These are phyloP conservation scores for Salvia splendens DNA, from an alignment of 257 asterid genomes.

Conservation along the genomic window DNA sequence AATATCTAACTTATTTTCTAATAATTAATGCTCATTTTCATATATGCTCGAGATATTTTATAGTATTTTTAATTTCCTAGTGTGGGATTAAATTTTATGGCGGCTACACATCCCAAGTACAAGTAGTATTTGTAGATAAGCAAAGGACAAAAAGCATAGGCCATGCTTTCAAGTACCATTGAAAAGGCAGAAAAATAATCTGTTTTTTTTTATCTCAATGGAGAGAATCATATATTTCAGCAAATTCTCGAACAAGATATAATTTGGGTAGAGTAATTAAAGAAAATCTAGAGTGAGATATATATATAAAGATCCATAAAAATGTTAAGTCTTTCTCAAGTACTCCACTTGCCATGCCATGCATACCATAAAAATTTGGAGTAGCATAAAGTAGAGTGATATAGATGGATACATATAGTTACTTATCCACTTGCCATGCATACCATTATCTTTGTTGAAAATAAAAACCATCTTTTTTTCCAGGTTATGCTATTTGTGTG, in stretches of 20 bases:
- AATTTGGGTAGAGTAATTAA: conserved; percentile 27
- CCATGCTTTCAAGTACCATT: no score
- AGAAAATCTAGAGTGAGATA: conserved; percentile 20
- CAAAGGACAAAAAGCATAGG: no score
- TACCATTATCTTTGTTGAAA: conserved; percentile 13
- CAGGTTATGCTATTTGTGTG: neutral
- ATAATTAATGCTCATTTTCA: no score
- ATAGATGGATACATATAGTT: neutral
- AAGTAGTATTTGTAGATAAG: no score
- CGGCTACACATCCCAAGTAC: no score
- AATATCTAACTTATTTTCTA: no score
- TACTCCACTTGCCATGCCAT: no score
- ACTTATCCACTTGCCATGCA: conserved; percentile 25
- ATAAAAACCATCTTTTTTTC: neutral
- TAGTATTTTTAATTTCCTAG: no score
- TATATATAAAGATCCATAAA: conserved; percentile 6
- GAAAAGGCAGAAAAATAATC: conserved; percentile 9
- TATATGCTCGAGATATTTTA: no score
- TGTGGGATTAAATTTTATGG: no score
- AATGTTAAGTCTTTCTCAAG: conserved; percentile 10
- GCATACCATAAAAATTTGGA: no score
- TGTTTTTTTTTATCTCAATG: conserved; percentile 17
- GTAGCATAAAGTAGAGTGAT: conserved; percentile 28
- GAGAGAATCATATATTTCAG: conserved; percentile 24
- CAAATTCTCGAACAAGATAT: conserved; percentile 29